Percentiles rank a stretch among this genome's conserved stretches.
Conservation (phyloP, 495 filamentous ascomycete genomes). For the Neurospora sp. region DNA sequence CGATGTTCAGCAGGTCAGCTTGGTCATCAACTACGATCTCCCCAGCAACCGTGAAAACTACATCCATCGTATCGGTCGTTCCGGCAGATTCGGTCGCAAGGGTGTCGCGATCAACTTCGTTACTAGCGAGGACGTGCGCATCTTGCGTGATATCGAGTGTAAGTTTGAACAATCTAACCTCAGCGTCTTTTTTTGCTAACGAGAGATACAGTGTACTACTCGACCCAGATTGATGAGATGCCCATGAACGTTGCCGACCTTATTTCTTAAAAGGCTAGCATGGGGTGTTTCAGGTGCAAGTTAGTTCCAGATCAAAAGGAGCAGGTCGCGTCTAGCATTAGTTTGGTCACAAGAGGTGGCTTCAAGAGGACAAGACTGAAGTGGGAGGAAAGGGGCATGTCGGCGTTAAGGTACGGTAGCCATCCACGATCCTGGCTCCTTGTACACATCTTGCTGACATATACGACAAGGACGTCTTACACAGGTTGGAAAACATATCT, state of each 20-base stretch:
- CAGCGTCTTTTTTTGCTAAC: constrained; percentile 6
- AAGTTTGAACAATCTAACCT: constrained; percentile 12
- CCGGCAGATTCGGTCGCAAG: constrained; percentile 98
- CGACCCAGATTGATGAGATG: constrained; percentile 79
- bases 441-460: not conserved
- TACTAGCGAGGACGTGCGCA: constrained; percentile 96
- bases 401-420: not conserved
- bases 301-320: not conserved
- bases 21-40: constrained; percentile 99
- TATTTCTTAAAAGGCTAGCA: constrained; percentile 30
- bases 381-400: not conserved
- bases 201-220: constrained; percentile 45
- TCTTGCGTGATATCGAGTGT: constrained; percentile 94
- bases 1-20: constrained; percentile 96
- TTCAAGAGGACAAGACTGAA: not conserved
- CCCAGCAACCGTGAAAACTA: constrained; percentile 99
- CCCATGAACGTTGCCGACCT: constrained; percentile 75
- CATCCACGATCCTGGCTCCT: not conserved
- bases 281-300: not conserved
- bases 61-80: constrained; percentile 98
- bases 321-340: not conserved
- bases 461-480: not conserved
- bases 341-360: not conserved
- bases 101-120: constrained; percentile 99
- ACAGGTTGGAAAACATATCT: not conserved